phyloP scores from a whole-genome alignment of 768 basidiomycete genomes.

The Steccherinum ochraceum region DNA sequence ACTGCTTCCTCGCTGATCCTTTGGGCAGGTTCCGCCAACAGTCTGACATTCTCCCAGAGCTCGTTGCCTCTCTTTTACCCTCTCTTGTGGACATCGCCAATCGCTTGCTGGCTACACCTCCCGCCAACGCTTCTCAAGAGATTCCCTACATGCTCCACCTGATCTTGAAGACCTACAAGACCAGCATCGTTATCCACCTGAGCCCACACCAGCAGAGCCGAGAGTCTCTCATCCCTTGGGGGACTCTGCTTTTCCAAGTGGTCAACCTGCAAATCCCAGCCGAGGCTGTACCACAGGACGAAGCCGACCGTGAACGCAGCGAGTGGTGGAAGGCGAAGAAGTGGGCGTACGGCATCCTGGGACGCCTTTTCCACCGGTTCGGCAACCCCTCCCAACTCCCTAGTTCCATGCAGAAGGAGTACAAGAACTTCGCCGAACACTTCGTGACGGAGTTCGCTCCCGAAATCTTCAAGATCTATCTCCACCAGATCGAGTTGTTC shows the following conservation, averaged over 20 bases:
- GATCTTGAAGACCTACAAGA: slow-evolving; percentile 83
- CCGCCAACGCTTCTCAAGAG: slow-evolving; percentile 53
- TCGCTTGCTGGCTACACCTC: slow-evolving; percentile 59
- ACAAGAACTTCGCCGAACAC: slow-evolving; percentile 66
- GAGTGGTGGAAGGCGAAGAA: slow-evolving; percentile 95
- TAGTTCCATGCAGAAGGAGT: slow-evolving; percentile 59
- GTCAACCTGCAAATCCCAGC: slow-evolving; percentile 66
- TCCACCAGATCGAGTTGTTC: slow-evolving; percentile 63
- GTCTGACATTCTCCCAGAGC: slow-evolving; percentile 47
- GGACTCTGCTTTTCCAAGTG: slow-evolving; percentile 71
- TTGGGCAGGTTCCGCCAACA: slow-evolving; percentile 61
- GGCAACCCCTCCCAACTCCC: slow-evolving; percentile 88
- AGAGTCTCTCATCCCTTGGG: slow-evolving; percentile 83
- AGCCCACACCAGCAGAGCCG: slow-evolving; percentile 66
- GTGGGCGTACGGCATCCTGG: slow-evolving; percentile 83
- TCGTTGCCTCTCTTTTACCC: slow-evolving; percentile 66
- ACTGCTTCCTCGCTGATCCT: neutral
- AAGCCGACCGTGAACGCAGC: slow-evolving; percentile 67
- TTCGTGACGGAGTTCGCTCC: slow-evolving; percentile 78
- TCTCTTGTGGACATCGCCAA: slow-evolving; percentile 69
- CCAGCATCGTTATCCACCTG: slow-evolving; percentile 70
- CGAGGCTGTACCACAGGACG: slow-evolving; percentile 60
- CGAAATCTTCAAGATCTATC: slow-evolving; percentile 78
- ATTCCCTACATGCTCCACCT: slow-evolving; percentile 81
- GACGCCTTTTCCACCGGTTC: slow-evolving; percentile 77